These are phyloP conservation scores for Fusarium sterilihyphosum DNA, from an alignment of 2,329 filamentous ascomycete genomes.

Conservation along the genomic window DNA sequence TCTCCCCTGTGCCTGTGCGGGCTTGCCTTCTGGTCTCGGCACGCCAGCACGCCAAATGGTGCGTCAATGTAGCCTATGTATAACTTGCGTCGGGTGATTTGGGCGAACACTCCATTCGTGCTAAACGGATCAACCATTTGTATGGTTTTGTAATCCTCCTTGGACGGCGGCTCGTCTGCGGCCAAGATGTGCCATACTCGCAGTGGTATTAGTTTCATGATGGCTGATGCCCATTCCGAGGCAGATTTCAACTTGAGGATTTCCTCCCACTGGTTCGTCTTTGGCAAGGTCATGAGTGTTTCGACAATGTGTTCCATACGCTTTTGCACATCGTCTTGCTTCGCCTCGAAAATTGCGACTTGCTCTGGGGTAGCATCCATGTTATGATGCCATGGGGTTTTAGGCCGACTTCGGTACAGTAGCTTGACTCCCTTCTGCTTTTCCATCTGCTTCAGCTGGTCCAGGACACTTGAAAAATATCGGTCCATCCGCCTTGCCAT, in stretches of 20 bases:
- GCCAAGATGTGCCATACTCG: slow-evolving; percentile 1
- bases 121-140: neutral
- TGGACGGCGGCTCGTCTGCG: neutral
- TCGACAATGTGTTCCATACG: neutral
- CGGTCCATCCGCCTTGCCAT: neutral
- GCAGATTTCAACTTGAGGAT: neutral
- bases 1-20: neutral
- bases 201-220: neutral
- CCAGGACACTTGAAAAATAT: neutral
- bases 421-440: neutral
- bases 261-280: neutral
- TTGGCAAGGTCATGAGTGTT: neutral
- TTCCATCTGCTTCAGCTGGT: neutral
- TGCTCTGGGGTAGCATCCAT: neutral
- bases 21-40: no score
- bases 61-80: neutral
- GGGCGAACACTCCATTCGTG: neutral
- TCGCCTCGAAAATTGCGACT: neutral
- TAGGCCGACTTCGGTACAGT: neutral
- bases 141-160: neutral
- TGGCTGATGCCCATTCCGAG: neutral
- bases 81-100: neutral
- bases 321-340: neutral
- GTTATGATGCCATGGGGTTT: neutral
- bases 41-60: neutral